These are phyloP conservation scores for Glonium stellatum DNA, from an alignment of 495 filamentous ascomycete species.

Conservation along the genomic window DNA sequence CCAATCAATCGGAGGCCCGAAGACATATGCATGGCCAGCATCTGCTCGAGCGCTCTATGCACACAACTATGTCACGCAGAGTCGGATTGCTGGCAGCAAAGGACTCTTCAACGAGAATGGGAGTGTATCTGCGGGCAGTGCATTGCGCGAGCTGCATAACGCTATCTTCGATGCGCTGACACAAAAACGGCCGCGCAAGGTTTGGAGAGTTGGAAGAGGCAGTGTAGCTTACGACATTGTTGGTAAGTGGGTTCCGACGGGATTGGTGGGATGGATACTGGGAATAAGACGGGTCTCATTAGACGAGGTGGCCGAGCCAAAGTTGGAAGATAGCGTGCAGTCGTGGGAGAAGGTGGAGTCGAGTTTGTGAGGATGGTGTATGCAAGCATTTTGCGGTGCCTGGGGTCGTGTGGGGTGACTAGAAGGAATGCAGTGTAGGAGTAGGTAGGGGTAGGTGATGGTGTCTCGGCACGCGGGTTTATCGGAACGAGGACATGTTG, in stretches of 20 bases:
- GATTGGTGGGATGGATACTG: constrained; percentile 84
- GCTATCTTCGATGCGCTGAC: constrained; percentile 82
- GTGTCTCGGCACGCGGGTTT: background rate
- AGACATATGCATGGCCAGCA: constrained; percentile 28
- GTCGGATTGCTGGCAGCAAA: constrained; percentile 38
- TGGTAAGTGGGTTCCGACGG: constrained; percentile 71
- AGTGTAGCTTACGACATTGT: constrained; percentile 77
- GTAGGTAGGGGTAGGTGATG: too few relatives aligned
- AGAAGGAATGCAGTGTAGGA: background rate
- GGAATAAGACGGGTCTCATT: constrained; percentile 51
- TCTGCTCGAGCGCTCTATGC: constrained; percentile 25
- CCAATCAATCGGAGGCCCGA: constrained; percentile 28
- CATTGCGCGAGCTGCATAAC: constrained; percentile 68
- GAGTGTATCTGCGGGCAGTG: constrained; percentile 51
- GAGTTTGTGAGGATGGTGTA: background rate
- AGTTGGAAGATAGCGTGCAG: constrained; percentile 30
- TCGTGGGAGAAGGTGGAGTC: constrained; percentile 37
- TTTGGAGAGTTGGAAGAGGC: constrained; percentile 73
- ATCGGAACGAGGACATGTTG: background rate
- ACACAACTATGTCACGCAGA: constrained; percentile 50
- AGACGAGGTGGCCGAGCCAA: constrained; percentile 23
- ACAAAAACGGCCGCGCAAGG: constrained; percentile 41
- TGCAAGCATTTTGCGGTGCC: background rate
- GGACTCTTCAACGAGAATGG: constrained; percentile 41
- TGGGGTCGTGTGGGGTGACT: too few relatives aligned